Evolutionary conservation across 148 eudicot genomes (phyloP).

Genomic region (Arbutus unedo): DNA sequence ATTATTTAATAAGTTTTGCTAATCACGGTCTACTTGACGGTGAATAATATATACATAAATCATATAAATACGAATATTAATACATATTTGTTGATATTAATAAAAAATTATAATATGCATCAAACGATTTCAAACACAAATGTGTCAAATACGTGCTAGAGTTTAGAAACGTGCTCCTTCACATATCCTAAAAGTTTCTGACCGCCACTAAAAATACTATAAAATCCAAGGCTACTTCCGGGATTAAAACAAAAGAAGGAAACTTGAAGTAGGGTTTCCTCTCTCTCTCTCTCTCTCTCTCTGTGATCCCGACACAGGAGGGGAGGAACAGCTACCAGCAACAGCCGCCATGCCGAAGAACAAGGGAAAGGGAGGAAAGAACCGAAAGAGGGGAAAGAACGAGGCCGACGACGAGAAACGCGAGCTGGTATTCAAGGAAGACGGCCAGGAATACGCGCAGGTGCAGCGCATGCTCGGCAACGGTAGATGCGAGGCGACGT

Average conservation of each 20-base stretch:
- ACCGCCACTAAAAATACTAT: neutral
- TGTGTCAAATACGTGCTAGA: too few relatives aligned
- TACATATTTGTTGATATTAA: too few relatives aligned
- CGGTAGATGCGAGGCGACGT: slow-evolving; percentile 75
- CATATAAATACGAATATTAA: too few relatives aligned
- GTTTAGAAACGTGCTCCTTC: too few relatives aligned
- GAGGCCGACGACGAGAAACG: slow-evolving; percentile 90
- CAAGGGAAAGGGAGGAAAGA: slow-evolving; percentile 98
- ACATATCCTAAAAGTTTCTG: too few relatives aligned
- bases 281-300: neutral
- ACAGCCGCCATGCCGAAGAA: slow-evolving; percentile 75
- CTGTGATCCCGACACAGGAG: neutral
- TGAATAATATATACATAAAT: too few relatives aligned
- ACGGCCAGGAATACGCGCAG: slow-evolving; percentile 89
- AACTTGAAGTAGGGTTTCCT: neutral
- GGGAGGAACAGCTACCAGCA: neutral
- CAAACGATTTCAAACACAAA: too few relatives aligned
- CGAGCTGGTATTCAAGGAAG: slow-evolving; percentile 87
- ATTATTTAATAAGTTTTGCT: too few relatives aligned
- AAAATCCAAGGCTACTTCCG: neutral
- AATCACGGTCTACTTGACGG: too few relatives aligned
- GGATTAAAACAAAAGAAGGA: neutral
- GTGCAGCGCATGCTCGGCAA: slow-evolving; percentile 84
- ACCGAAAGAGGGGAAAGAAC: slow-evolving; percentile 87
- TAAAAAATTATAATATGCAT: too few relatives aligned